Conservation (phyloP, 768 basidiomycete genomes). For the Lentinula boryana region DNA sequence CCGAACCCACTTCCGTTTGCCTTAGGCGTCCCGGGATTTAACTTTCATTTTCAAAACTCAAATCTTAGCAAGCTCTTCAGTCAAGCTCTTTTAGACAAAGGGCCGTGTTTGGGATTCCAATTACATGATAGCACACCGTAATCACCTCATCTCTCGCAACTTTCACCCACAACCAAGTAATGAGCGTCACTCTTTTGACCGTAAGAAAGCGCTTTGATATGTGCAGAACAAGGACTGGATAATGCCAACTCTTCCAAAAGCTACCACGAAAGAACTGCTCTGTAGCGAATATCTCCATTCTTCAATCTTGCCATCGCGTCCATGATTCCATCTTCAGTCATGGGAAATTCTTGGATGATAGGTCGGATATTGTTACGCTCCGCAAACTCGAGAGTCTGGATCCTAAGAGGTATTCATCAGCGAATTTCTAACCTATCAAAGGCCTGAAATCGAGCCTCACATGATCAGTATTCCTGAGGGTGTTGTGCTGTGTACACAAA, state of each 20-base stretch:
- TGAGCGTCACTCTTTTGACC: too few relatives aligned
- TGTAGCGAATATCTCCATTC: conserved; percentile 21
- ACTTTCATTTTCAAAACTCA: neutral
- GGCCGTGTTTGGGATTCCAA: too few relatives aligned
- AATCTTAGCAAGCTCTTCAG: neutral
- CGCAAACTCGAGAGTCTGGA: conserved; percentile 26
- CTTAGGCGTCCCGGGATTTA: neutral
- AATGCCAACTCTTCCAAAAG: neutral
- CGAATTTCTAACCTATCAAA: neutral
- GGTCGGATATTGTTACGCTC: conserved; percentile 22
- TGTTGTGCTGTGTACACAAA: neutral
- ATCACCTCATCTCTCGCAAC: too few relatives aligned
- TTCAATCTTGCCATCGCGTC: conserved; percentile 20
- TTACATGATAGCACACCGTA: too few relatives aligned
- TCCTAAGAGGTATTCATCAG: conserved; percentile 7
- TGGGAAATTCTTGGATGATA: conserved; percentile 23
- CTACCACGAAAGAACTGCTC: conserved; percentile 19
- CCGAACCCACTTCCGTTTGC: neutral
- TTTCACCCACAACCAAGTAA: too few relatives aligned
- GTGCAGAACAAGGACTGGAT: neutral
- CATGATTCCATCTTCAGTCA: conserved; percentile 23
- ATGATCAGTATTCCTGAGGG: neutral
- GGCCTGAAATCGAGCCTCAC: neutral
- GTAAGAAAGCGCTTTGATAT: neutral
- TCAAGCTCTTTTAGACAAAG: too few relatives aligned